Conservation (phyloP, 2,329 filamentous ascomycete species). For the Colletotrichum australisinense region DNA sequence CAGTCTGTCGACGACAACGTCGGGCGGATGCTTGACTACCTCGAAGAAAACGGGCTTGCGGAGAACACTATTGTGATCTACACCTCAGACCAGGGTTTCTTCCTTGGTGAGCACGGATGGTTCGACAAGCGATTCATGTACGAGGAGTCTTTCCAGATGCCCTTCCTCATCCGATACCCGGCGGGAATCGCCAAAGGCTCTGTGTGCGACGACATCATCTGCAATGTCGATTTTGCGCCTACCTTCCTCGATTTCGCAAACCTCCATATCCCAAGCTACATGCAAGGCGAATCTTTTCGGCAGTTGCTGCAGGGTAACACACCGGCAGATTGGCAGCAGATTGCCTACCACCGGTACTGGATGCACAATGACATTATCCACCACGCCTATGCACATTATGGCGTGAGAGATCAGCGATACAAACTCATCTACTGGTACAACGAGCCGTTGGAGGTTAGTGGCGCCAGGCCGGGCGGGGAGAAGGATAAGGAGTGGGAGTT, state of each 20-base stretch:
- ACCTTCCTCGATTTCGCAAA: constrained; percentile 60
- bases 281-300: constrained; percentile 62
- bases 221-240: constrained; percentile 66
- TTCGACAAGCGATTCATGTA: constrained; percentile 71
- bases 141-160: constrained; percentile 68
- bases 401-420: constrained; percentile 61
- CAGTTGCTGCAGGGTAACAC: constrained; percentile 49
- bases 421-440: constrained; percentile 70
- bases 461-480: constrained; percentile 52
- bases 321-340: constrained; percentile 59
- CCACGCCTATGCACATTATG: constrained; percentile 63
- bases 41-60: constrained; percentile 53
- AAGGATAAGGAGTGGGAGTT: constrained; percentile 64
- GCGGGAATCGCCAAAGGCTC: constrained; percentile 49
- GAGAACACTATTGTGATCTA: constrained; percentile 65
- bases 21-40: constrained; percentile 58
- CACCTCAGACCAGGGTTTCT: constrained; percentile 66
- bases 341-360: constrained; percentile 67
- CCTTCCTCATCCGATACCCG: constrained; percentile 61
- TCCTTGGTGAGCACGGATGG: constrained; percentile 68
- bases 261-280: constrained; percentile 56
- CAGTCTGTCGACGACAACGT: constrained; percentile 65
- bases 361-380: constrained; percentile 65
- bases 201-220: constrained; percentile 60
- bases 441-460: constrained; percentile 57